A percentile compares a stretch with the other conserved stretches of the same genome.
phyloP scores from a whole-genome alignment of 1,284 basidiomycete species.

The Lignosus rhinocerotis region DNA sequence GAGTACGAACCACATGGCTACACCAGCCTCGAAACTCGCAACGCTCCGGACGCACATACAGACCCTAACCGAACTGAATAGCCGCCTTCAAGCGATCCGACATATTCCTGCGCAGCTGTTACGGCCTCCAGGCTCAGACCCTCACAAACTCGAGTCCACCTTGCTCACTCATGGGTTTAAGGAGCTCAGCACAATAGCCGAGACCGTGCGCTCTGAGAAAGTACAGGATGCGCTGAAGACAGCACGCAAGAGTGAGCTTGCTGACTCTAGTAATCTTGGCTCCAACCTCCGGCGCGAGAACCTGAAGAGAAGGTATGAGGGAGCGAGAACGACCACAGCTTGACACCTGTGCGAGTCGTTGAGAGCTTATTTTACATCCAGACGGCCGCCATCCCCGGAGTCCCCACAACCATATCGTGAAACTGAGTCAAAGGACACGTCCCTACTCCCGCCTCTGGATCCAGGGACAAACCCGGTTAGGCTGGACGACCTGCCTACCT shows the following conservation, averaged over 20 bases:
- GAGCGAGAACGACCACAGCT: background rate
- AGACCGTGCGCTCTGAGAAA: constrained; percentile 44
- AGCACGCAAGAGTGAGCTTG: constrained; percentile 51
- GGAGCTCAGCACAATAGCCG: constrained; percentile 38
- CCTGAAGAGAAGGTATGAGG: constrained; percentile 52
- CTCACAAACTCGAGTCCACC: constrained; percentile 17
- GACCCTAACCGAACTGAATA: constrained; percentile 45
- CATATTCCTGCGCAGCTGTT: constrained; percentile 45
- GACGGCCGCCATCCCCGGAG: constrained; percentile 55
- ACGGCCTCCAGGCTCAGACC: constrained; percentile 23
- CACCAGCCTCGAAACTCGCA: constrained; percentile 9
- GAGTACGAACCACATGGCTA: background rate
- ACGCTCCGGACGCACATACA: constrained; percentile 45
- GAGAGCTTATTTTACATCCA: constrained; percentile 24
- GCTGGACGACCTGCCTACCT: constrained; percentile 46
- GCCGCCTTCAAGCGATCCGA: constrained; percentile 44
- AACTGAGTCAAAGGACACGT: constrained; percentile 38
- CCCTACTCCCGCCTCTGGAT: constrained; percentile 44
- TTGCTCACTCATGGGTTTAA: constrained; percentile 33
- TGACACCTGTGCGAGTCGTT: background rate
- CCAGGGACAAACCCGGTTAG: constrained; percentile 39
- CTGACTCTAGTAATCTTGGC: constrained; percentile 48
- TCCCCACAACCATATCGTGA: constrained; percentile 59
- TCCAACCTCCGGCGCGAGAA: constrained; percentile 45
- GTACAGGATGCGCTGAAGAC: constrained; percentile 55